Evolutionary conservation across 805 yeast species (phyloP).

Genomic region (Candida chauliodis): DNA sequence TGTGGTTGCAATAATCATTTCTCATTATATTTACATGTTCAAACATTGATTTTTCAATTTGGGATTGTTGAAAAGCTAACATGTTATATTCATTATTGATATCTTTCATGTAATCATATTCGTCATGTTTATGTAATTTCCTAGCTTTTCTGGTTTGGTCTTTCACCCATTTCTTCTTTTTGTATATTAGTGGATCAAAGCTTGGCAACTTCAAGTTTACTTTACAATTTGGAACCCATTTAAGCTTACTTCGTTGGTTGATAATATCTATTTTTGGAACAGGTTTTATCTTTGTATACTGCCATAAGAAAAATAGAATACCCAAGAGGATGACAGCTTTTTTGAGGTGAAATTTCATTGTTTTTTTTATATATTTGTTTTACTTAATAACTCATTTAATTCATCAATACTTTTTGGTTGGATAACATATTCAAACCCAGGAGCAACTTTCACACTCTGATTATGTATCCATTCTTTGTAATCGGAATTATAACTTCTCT

Average conservation of each 20-base stretch:
- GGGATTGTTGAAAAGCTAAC: conserved; percentile 6
- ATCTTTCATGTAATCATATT: not conserved
- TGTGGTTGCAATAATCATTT: conserved; percentile 12
- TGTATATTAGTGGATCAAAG: conserved; percentile 20
- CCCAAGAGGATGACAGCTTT: not conserved
- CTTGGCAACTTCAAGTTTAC: not conserved
- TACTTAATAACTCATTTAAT: conserved; percentile 26
- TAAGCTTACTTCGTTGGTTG: not conserved
- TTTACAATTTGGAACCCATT: not conserved
- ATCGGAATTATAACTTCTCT: conserved; percentile 11
- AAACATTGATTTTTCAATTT: conserved; percentile 16
- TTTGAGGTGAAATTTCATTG: conserved; percentile 4
- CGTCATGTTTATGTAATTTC: conserved; percentile 9
- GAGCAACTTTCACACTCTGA: conserved; percentile 35
- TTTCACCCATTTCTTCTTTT: conserved; percentile 24
- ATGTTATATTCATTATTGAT: not conserved
- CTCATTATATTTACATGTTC: conserved; percentile 20
- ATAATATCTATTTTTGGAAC: not conserved
- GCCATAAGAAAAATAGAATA: not conserved
- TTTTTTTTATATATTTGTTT: conserved; percentile 12
- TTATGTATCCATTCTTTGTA: conserved; percentile 28
- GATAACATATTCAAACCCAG: conserved; percentile 37
- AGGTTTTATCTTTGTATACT: not conserved
- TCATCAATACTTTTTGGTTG: conserved; percentile 18
- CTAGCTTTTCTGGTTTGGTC: conserved; percentile 15